Percentiles rank a stretch among this genome's conserved stretches.
These are phyloP conservation scores for Phytophthora melonis DNA, from an alignment of 352 stramenopile species.

Conservation along the genomic window DNA sequence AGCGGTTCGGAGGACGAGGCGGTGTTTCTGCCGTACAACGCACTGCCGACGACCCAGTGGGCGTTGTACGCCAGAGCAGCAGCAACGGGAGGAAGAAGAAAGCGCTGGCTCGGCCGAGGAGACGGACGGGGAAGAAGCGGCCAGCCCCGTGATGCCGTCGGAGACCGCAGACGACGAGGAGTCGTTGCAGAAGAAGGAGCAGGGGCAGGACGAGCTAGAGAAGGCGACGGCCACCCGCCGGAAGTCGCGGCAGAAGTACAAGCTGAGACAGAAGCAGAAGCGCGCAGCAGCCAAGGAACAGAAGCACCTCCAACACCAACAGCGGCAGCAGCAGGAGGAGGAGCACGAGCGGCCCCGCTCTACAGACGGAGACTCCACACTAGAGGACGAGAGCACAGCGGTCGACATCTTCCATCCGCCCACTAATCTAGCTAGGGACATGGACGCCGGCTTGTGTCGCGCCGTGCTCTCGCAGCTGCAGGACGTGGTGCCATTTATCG, in stretches of 20 bases:
- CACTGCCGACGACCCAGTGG: slow-evolving; percentile 29
- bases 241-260: slow-evolving; percentile 43
- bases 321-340: slow-evolving; percentile 25
- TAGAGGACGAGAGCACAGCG: slow-evolving; percentile 21
- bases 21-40: slow-evolving; percentile 43
- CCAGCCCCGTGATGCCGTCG: slow-evolving; percentile 25
- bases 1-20: slow-evolving; percentile 69
- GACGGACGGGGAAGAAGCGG: slow-evolving; percentile 16
- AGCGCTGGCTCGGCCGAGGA: slow-evolving; percentile 1
- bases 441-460: slow-evolving; percentile 61
- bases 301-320: slow-evolving; percentile 28
- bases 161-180: slow-evolving; percentile 8
- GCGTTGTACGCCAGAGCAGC: slow-evolving; percentile 17
- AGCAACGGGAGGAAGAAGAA: slow-evolving; percentile 1
- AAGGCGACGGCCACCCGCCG: slow-evolving; percentile 15
- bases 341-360: slow-evolving; percentile 2
- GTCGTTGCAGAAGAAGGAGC: background rate
- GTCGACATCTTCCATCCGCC: slow-evolving; percentile 57
- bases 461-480: slow-evolving; percentile 66
- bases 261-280: slow-evolving; percentile 38
- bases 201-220: slow-evolving; percentile 24
- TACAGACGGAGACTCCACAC: slow-evolving; percentile 19
- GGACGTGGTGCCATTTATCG: slow-evolving; percentile 58
- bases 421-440: slow-evolving; percentile 45
- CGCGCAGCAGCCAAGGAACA: slow-evolving; percentile 29